Evolutionary conservation across 148 eudicot species (phyloP).

Genomic region (Vaccinium myrtillus): DNA sequence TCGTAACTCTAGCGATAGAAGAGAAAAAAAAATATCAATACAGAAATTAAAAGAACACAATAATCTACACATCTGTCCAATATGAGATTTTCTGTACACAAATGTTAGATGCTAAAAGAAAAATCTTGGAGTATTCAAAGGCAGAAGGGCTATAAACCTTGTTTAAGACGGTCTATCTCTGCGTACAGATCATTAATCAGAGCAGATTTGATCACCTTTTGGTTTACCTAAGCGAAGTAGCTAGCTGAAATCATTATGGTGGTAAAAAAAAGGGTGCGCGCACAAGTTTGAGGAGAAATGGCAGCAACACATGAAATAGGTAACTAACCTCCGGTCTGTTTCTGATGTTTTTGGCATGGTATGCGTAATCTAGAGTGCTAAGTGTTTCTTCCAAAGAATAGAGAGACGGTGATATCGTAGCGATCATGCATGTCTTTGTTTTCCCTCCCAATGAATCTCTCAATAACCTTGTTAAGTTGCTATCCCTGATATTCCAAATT

Average conservation of each 20-base stretch:
- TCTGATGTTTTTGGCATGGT: constrained; percentile 46
- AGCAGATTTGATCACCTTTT: constrained; percentile 34
- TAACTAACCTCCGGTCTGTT: constrained; percentile 45
- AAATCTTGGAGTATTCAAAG: neutral
- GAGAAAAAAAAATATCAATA: neutral
- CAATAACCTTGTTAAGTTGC: constrained; percentile 47
- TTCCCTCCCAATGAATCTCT: constrained; percentile 54
- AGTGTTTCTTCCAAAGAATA: constrained; percentile 48
- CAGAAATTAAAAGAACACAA: neutral
- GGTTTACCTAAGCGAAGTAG: constrained; percentile 35
- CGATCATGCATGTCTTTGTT: constrained; percentile 59
- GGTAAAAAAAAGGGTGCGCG: neutral
- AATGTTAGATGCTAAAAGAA: neutral
- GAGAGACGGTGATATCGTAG: constrained; percentile 47
- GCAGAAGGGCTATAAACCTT: constrained; percentile 24
- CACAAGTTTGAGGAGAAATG: neutral
- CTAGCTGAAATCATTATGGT: neutral
- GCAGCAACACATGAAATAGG: neutral
- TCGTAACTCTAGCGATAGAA: constrained; percentile 19
- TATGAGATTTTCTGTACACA: neutral
- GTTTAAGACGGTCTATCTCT: constrained; percentile 37
- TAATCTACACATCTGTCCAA: neutral
- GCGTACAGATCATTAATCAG: constrained; percentile 37
- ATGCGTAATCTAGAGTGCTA: constrained; percentile 50
- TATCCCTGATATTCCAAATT: constrained; percentile 32